Conservation (phyloP, 257 asterid species). For the Nemophila menziesii region DNA sequence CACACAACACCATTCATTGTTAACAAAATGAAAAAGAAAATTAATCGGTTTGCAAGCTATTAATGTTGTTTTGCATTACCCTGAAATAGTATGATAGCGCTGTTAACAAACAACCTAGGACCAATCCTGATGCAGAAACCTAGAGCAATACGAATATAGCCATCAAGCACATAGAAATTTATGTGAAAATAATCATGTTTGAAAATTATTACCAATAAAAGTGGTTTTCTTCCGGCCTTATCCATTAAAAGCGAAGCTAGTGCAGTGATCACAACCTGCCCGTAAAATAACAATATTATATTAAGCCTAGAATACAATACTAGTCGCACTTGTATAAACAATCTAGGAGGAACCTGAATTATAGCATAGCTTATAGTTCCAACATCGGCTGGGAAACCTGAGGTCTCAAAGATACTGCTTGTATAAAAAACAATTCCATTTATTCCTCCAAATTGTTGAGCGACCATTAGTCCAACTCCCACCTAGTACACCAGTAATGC, state of each 20-base stretch:
- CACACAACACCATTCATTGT: slow-evolving; percentile 1
- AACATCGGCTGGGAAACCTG: slow-evolving; percentile 75
- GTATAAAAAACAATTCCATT: slow-evolving; percentile 85
- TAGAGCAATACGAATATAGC: slow-evolving; percentile 12
- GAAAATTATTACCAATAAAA: slow-evolving; percentile 42
- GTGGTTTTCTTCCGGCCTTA: slow-evolving; percentile 82
- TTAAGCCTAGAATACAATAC: no score
- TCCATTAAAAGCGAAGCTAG: slow-evolving; percentile 65
- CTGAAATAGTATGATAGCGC: slow-evolving; percentile 63
- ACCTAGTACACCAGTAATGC: slow-evolving; percentile 23
- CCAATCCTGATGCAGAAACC: slow-evolving; percentile 77
- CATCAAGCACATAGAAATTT: background rate
- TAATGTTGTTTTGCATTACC: slow-evolving; percentile 25
- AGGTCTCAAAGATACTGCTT: slow-evolving; percentile 28
- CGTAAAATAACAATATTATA: background rate
- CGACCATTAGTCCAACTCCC: slow-evolving; percentile 90
- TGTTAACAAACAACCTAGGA: slow-evolving; percentile 62
- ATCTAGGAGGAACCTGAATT: slow-evolving; percentile 47
- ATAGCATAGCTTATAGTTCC: slow-evolving; percentile 78
- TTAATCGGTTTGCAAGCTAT: background rate
- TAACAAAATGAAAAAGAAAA: background rate
- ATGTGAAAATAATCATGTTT: no score
- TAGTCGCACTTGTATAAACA: background rate
- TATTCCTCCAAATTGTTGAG: slow-evolving; percentile 92
- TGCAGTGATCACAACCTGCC: slow-evolving; percentile 65